Evolutionary conservation across 768 basidiomycete species (phyloP).

Genomic region (Leccinum rimulosum): DNA sequence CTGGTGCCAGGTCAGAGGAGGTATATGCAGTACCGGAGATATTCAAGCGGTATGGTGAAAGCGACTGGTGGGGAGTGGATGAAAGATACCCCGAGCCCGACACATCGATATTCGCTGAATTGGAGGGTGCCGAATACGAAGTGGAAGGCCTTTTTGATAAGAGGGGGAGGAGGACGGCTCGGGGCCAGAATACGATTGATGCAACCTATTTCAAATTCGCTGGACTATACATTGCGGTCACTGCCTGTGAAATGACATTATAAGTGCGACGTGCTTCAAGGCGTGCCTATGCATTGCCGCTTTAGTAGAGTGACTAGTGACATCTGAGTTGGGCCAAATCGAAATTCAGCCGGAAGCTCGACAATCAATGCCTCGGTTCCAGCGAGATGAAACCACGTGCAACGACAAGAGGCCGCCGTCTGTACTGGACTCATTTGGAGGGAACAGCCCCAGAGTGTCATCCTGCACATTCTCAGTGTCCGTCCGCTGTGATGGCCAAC

Average conservation of each 20-base stretch:
- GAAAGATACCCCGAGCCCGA: too few species aligned
- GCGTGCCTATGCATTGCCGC: slow-evolving; percentile 21
- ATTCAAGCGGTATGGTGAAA: too few species aligned
- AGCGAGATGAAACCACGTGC: slow-evolving; percentile 23
- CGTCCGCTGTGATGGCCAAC: slow-evolving; percentile 17
- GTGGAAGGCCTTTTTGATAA: slow-evolving; percentile 27
- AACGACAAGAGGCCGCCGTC: slow-evolving; percentile 8
- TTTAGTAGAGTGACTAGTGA: slow-evolving; percentile 2
- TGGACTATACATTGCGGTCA: slow-evolving; percentile 19
- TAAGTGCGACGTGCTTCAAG: slow-evolving; percentile 22
- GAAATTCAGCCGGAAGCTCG: slow-evolving; percentile 18
- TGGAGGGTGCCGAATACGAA: too few species aligned
- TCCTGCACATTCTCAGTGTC: slow-evolving; percentile 12
- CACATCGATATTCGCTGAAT: too few species aligned
- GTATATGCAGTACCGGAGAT: too few species aligned
- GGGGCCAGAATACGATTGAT: slow-evolving; percentile 20
- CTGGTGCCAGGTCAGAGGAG: too few species aligned
- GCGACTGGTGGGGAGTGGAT: too few species aligned
- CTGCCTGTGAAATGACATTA: slow-evolving; percentile 28
- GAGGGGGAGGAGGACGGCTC: slow-evolving; percentile 18
- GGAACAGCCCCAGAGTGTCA: slow-evolving; percentile 9
- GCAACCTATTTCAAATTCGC: slow-evolving; percentile 25
- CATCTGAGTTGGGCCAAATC: slow-evolving; percentile 3
- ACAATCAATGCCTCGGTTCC: slow-evolving; percentile 30
- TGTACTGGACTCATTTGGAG: slow-evolving; percentile 8